Conservation (phyloP, 2,329 filamentous ascomycete species). For the Neonectria faginata region DNA sequence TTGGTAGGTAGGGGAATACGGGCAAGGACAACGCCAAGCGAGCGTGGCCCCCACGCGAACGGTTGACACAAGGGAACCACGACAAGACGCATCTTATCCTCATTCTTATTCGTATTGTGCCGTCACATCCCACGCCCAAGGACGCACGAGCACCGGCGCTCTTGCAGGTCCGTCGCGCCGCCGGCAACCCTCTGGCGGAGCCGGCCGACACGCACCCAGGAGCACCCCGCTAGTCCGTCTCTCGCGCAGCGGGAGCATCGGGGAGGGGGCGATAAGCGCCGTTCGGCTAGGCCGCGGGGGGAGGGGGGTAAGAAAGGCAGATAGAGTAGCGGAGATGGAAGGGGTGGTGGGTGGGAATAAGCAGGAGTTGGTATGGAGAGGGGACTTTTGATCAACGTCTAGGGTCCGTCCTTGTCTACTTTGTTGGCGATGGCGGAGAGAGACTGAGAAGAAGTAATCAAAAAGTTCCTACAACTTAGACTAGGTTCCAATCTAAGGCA, state of each 20-base stretch:
- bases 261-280: slow-evolving; percentile 24
- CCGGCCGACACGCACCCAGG: slow-evolving; percentile 33
- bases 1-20: not conserved
- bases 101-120: not conserved
- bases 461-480: not conserved
- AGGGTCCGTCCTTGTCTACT: not conserved
- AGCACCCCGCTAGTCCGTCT: not conserved
- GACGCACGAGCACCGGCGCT: not conserved
- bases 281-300: not conserved
- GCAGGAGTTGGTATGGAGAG: slow-evolving; percentile 4
- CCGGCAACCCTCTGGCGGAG: slow-evolving; percentile 39
- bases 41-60: slow-evolving; percentile 1
- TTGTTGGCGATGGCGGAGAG: not conserved
- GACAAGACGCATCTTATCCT: not conserved
- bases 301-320: not conserved
- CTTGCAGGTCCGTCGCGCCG: slow-evolving; percentile 20
- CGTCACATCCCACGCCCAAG: slow-evolving; percentile 3
- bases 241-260: slow-evolving; percentile 2
- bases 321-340: not conserved
- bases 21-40: not conserved
- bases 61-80: not conserved
- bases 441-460: not conserved
- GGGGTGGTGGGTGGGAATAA: slow-evolving; percentile 25
- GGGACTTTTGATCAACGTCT: slow-evolving; percentile 21
- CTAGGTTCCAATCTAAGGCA: too few relatives aligned